Conservation (phyloP, 1,284 basidiomycete genomes). For the Stygiomarasmius scandens region DNA sequence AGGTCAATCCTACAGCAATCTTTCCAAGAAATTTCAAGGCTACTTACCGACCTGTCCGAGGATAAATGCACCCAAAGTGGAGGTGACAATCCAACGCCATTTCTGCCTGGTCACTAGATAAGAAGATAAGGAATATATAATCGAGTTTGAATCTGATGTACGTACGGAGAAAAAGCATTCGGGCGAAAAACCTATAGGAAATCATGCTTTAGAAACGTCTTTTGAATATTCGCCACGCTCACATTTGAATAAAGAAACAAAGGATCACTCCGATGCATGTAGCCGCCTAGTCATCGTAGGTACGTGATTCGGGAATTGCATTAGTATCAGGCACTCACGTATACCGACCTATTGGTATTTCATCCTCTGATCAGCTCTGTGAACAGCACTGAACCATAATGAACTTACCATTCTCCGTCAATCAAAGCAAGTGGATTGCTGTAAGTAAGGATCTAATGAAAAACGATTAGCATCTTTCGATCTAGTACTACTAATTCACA, state of each 20-base stretch:
- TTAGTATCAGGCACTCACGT: neutral
- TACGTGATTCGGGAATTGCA: too few species aligned
- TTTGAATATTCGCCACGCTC: too few species aligned
- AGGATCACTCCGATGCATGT: neutral
- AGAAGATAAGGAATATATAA: neutral
- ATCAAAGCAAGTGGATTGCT: neutral
- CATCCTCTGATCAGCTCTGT: neutral
- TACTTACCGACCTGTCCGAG: neutral
- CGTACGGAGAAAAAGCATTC: neutral
- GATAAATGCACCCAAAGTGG: neutral
- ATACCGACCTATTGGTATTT: neutral
- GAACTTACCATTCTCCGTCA: slow-evolving; percentile 8
- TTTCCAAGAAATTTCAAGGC: neutral
- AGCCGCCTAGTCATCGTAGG: neutral
- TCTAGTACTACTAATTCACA: too few species aligned
- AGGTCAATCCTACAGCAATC: neutral
- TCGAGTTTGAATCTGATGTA: neutral
- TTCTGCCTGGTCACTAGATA: neutral
- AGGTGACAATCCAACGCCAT: neutral
- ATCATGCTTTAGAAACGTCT: too few species aligned
- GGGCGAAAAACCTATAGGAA: neutral
- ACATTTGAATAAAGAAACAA: neutral
- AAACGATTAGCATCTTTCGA: too few species aligned
- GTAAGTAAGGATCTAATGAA: slow-evolving; percentile 4
- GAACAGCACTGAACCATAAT: neutral